Base-by-base conservation (phyloP, 768 basidiomycete genomes). In the Melanogaster broomeanus region DNA sequence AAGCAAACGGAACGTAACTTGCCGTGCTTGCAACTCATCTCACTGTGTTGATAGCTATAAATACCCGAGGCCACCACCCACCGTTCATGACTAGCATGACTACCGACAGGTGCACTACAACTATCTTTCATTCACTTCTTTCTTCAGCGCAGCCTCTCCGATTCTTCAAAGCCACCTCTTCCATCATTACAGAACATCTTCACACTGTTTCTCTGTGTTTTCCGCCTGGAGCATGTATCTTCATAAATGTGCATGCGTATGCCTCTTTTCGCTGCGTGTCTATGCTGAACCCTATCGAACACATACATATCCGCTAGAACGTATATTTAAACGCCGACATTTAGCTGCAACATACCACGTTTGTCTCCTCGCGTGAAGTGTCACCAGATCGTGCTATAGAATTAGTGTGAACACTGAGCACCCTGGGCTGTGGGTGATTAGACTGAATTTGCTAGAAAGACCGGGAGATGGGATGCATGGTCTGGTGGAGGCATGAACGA, bases 1-100 rank as follows among this genome's bases (percentile, higher is more conserved):
- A 65, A 42, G 25, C 65, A 45, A 69, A 69, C 27, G 68, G 68
- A 50, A 62, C 59, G 40, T 69, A 56, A 55, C 34, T 7, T 35
- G 40, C 45, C 38, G 39, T 57, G 55, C 53, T 49, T 48, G 57
- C 55, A 48, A 54, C 27, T 47, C 52, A 55, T 53, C 44, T 60
- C 56, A 49, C 52, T 55, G 48, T 48, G 55, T 52, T 48, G 45
- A 58, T 61, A 42, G 58, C 55, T 62, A 58, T 64, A 62, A 62
- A 60, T 61, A 58, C 55, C 53, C 45, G 42, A 49, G 51, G 53
- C 25, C 53, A 38, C 41, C 31, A 47, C 22, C 49, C 52, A 55
- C 53, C 16, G 53, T 53, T 63, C 63, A 70, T 59, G 66, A 68
- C 63, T 37, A 45, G 31, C 11, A 31, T 31, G 31, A 31, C 59